Conservation (phyloP, 768 basidiomycete genomes). For the Macrolepiota fuliginosa region DNA sequence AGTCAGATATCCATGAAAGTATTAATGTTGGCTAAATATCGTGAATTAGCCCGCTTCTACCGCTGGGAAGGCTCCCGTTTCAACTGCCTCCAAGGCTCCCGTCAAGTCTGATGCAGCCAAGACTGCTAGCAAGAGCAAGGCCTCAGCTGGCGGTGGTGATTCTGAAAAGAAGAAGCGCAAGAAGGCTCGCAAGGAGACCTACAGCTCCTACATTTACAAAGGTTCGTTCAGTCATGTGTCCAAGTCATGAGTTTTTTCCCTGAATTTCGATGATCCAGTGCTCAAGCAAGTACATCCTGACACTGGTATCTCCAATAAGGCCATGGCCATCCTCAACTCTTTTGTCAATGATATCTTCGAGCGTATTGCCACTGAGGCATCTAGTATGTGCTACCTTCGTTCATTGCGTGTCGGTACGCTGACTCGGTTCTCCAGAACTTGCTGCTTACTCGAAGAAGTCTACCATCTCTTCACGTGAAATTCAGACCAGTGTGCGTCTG, state of each 20-base stretch:
- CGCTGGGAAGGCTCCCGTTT: conserved; percentile 79
- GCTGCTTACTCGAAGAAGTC: conserved; percentile 98
- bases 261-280: conserved; percentile 42
- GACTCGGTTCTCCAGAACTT: conserved; percentile 57
- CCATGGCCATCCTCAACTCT: conserved; percentile 94
- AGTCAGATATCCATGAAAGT: neutral
- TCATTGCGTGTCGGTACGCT: conserved; percentile 9
- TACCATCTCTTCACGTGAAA: conserved; percentile 97
- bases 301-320: conserved; percentile 99
- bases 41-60: conserved; percentile 68
- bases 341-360: conserved; percentile 97
- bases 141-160: conserved; percentile 62
- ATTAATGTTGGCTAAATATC: neutral
- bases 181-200: conserved; percentile 88
- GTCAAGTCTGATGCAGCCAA: conserved; percentile 65
- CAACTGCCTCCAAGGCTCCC: conserved; percentile 70
- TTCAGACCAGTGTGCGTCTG: conserved; percentile 94
- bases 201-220: conserved; percentile 92
- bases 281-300: conserved; percentile 98
- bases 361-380: conserved; percentile 89
- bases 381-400: conserved; percentile 51
- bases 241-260: neutral
- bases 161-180: conserved; percentile 87
- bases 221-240: conserved; percentile 44
- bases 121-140: conserved; percentile 80